These are phyloP conservation scores for Nicotiana tabacum DNA, from an alignment of 257 asterid genomes.

Conservation along the genomic window DNA sequence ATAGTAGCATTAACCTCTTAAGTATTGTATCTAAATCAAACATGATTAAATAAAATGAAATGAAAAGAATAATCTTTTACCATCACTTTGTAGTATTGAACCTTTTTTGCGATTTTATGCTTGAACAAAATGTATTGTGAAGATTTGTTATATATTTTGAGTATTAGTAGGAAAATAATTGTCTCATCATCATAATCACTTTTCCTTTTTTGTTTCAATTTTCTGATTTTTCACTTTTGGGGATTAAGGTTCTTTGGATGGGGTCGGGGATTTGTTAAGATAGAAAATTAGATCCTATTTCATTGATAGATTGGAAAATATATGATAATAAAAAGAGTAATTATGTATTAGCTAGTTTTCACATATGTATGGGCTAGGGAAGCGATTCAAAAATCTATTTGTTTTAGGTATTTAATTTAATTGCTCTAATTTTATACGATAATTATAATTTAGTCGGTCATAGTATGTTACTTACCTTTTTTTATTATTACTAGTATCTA, in stretches of 20 bases:
- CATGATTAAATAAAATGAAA: background rate
- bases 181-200: background rate
- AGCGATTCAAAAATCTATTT: background rate
- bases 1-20: background rate
- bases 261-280: background rate
- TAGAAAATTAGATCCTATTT: background rate
- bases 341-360: background rate
- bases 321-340: background rate
- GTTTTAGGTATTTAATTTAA: background rate
- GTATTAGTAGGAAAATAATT: background rate
- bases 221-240: background rate
- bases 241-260: background rate
- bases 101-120: background rate
- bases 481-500: background rate
- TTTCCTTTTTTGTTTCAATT: conserved; percentile 15
- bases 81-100: background rate
- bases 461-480: background rate
- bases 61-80: background rate
- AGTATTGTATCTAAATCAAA: background rate
- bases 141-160: background rate
- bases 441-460: background rate
- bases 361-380: background rate
- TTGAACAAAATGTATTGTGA: background rate
- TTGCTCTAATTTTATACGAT: background rate
- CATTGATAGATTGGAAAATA: background rate